Evolutionary conservation across 345 rosid genomes (phyloP).

Genomic region (Populus tremula): DNA sequence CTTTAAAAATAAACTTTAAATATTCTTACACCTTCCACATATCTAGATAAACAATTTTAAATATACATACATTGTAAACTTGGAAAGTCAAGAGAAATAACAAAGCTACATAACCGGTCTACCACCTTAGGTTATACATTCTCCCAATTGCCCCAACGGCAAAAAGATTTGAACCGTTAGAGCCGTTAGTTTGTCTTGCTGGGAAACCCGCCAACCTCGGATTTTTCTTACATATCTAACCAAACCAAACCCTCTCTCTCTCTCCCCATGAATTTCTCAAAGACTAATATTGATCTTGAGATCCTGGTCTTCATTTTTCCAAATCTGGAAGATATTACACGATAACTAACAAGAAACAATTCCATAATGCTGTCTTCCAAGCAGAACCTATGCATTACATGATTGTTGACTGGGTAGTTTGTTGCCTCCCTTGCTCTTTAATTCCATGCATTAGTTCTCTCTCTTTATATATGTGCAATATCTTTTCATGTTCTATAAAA

Average conservation of each 20-base stretch:
- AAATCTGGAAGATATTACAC: constrained; percentile 1
- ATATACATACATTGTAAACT: no score
- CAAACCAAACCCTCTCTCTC: neutral
- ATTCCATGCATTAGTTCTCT: constrained; percentile 1
- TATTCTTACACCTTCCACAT: no score
- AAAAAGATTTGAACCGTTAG: neutral
- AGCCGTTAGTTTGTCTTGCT: neutral
- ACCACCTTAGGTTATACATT: no score
- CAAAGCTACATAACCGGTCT: no score
- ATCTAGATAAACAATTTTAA: no score
- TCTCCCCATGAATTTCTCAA: constrained; percentile 14
- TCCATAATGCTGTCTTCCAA: neutral
- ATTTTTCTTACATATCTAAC: constrained; percentile 9
- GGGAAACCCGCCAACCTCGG: constrained; percentile 36
- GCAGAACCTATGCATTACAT: neutral
- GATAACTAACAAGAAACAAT: neutral
- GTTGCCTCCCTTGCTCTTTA: neutral
- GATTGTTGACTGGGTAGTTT: neutral
- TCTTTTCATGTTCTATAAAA: neutral
- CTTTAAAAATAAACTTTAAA: no score
- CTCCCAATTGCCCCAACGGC: neutral
- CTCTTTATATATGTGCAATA: neutral
- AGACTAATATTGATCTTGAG: neutral
- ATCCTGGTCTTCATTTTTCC: constrained; percentile 2
- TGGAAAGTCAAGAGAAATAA: no score